Evolutionary conservation across 2,329 filamentous ascomycete species (phyloP).

Genomic region (Fusarium sp.): DNA sequence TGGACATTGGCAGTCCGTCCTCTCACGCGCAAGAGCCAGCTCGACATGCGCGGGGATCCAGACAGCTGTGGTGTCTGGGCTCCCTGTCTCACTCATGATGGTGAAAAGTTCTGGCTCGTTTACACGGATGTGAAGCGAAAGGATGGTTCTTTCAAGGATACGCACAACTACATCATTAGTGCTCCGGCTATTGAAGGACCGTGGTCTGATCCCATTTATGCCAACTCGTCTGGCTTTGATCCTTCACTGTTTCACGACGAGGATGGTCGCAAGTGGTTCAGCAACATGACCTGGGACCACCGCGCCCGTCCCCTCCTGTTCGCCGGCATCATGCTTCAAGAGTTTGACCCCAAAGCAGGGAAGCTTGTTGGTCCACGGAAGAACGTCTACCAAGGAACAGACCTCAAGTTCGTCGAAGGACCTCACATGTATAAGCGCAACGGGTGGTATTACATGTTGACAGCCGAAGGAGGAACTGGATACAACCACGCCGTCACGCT

Average conservation of each 20-base stretch:
- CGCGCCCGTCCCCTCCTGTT: conserved; percentile 62
- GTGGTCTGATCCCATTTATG: conserved; percentile 71
- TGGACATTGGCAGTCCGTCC: conserved; percentile 62
- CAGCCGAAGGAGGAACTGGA: conserved; percentile 70
- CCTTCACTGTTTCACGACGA: conserved; percentile 70
- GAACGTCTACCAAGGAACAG: conserved; percentile 67
- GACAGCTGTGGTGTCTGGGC: conserved; percentile 74
- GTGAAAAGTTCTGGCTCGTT: conserved; percentile 70
- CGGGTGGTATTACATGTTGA: conserved; percentile 70
- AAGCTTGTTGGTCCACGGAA: conserved; percentile 67
- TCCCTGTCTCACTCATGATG: conserved; percentile 72
- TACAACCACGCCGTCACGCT: conserved; percentile 72
- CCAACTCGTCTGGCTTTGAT: conserved; percentile 73
- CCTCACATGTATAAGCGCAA: conserved; percentile 70
- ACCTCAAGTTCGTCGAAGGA: conserved; percentile 66
- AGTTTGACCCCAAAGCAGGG: conserved; percentile 62
- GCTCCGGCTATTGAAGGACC: conserved; percentile 66
- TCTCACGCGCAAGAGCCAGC: conserved; percentile 61
- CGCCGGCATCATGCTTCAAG: conserved; percentile 68
- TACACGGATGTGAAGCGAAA: conserved; percentile 76
- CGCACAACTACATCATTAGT: conserved; percentile 72
- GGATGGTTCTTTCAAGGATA: conserved; percentile 73
- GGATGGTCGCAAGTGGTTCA: conserved; percentile 66
- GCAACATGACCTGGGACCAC: conserved; percentile 69
- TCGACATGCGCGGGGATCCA: conserved; percentile 69